Base-by-base conservation (phyloP, 768 basidiomycete species). In the Coprinopsis marcescibilis region DNA sequence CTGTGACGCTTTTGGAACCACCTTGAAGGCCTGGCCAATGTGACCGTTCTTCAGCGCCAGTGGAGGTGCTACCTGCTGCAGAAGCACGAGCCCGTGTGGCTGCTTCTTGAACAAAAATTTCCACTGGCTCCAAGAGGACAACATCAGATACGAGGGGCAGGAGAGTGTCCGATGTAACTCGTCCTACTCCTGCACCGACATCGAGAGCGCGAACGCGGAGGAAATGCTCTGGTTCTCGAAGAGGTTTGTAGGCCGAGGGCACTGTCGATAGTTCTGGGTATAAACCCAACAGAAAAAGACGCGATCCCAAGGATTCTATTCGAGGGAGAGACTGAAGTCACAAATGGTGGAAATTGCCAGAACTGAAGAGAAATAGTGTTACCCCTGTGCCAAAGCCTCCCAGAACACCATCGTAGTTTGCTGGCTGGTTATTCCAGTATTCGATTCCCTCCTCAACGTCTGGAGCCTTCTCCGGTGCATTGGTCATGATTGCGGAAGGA, bases 101-200 rank as follows among this genome's bases (percentile, higher is more conserved):
- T 0, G 88, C 94, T 54, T 88, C 80, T 30, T 75, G 68, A 23
- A 95, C 75, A 62, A 97, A 92, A 24, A 76, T 59, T 12, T 73
- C 74, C 1, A 92, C 89, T 3, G 95, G 96, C 63, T 98, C 95
- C 47, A 95, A 75, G 45, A 95, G 78, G 35, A 92, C 82, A 39
- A 97, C 90, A 54, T 91, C 85, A 19, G 82, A 76, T 52, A 93
- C 77, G 44, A 97, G 82, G 56, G 85, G 86, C n/a, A 97, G 77
- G 26, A 99, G 80, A 11, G 93, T 89, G 54, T 88, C 81, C 2
- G 80, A 72, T 0, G 93, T 95, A 21, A 96, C 92, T 43, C 95
- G 83, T 10, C 95, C 95, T 39, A 99, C 84, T 10, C 95, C 95
- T 4, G 93, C 93, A 13, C 88, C 95, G 48, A 93, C 90, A 58